Conservation (phyloP, 2,329 filamentous ascomycete species). For the Aspergillus brasiliensis region DNA sequence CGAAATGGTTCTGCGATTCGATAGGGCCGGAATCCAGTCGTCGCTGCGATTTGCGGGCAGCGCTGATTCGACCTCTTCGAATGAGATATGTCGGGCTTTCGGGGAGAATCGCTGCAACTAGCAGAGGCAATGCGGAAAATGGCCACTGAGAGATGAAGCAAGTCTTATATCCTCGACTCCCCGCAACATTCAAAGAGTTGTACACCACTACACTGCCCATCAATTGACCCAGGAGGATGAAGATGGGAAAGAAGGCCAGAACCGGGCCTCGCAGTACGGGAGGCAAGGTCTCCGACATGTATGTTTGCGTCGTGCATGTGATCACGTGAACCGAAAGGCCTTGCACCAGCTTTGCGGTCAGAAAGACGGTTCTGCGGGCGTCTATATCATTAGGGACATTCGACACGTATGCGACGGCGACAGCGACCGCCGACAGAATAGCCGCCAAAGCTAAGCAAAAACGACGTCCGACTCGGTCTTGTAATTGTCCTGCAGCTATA, state of each 20-base stretch:
- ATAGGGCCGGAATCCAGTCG: conserved; percentile 50
- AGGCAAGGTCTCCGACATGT: conserved; percentile 55
- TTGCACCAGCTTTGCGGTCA: conserved; percentile 51
- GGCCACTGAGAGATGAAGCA: conserved; percentile 31
- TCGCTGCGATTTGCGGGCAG: conserved; percentile 48
- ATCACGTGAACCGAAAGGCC: conserved; percentile 51
- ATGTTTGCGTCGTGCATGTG: conserved; percentile 49
- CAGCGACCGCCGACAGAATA: conserved; percentile 40
- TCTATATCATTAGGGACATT: conserved; percentile 32
- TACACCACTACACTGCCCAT: conserved; percentile 50
- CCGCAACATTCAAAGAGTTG: conserved; percentile 27
- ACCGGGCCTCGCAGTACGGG: conserved; percentile 50
- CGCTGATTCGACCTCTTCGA: conserved; percentile 41
- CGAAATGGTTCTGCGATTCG: conserved; percentile 37
- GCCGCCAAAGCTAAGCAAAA: conserved; percentile 40
- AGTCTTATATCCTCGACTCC: conserved; percentile 32
- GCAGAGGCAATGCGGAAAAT: conserved; percentile 42
- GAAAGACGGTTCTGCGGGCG: conserved; percentile 43
- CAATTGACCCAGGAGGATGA: conserved; percentile 53
- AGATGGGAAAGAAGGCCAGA: conserved; percentile 54
- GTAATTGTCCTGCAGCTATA: conserved; percentile 41
- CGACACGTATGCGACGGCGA: conserved; percentile 40
- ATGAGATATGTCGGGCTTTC: conserved; percentile 56
- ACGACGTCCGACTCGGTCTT: conserved; percentile 46
- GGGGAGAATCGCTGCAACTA: conserved; percentile 50